Percentiles rank a stretch among this genome's conserved stretches.
Evolutionary conservation across 108 stramenopile species (phyloP).

Genomic region (Fistulifera solaris): DNA sequence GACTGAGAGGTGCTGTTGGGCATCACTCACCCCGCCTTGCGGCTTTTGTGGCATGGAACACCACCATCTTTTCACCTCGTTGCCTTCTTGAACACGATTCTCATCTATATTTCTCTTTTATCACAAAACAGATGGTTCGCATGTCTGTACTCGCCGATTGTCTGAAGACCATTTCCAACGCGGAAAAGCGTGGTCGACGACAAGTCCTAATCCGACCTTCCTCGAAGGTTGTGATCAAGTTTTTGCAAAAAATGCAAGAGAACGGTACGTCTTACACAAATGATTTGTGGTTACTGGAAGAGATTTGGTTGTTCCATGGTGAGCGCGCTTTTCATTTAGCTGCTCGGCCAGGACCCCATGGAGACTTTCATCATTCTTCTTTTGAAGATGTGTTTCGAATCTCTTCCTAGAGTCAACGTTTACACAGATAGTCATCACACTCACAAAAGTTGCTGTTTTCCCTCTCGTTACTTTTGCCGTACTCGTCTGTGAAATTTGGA

Average conservation of each 20-base stretch:
- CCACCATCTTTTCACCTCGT: too few species aligned
- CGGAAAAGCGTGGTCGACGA: conserved; percentile 99
- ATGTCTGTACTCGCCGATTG: conserved; percentile 99
- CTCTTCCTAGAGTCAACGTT: not conserved
- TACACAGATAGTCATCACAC: conserved; percentile 2
- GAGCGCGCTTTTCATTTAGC: conserved; percentile 6
- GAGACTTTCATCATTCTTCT: too few species aligned
- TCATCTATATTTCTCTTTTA: not conserved
- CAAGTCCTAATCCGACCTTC: conserved; percentile 98
- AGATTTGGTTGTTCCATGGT: conserved; percentile 1
- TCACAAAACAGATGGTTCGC: conserved; percentile 79
- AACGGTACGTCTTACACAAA: conserved; percentile 75
- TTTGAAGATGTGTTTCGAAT: too few species aligned
- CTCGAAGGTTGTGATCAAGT: conserved; percentile 99
- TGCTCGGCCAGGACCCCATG: conserved; percentile 5
- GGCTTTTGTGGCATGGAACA: too few species aligned
- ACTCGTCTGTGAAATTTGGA: too few species aligned
- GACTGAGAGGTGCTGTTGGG: too few species aligned
- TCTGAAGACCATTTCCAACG: conserved; percentile 99
- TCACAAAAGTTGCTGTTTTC: conserved; percentile 3
- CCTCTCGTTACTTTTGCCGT: conserved; percentile 3
- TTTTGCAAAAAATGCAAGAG: conserved; percentile 99
- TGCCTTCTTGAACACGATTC: conserved; percentile 1
- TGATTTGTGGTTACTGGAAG: not conserved
- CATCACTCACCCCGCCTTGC: too few species aligned